phyloP scores from a whole-genome alignment of 495 filamentous ascomycete genomes.

The Talaromyces thailandensis region DNA sequence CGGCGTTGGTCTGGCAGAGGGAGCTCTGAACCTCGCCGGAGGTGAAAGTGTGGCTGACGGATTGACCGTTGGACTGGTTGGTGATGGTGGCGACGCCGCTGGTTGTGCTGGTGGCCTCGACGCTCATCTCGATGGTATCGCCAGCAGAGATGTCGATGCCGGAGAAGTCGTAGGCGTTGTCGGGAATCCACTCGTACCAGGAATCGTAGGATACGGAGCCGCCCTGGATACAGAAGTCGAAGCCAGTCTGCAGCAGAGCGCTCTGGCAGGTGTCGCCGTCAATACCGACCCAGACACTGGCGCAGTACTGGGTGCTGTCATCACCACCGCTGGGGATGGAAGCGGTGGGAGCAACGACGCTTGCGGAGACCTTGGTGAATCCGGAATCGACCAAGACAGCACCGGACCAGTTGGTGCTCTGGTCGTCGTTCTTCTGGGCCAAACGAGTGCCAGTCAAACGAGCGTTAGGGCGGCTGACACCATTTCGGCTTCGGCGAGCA shows the following conservation, averaged over 20 bases:
- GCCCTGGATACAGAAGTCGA: constrained; percentile 44
- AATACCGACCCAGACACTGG: constrained; percentile 56
- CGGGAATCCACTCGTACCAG: constrained; percentile 62
- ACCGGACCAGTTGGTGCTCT: constrained; percentile 45
- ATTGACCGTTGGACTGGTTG: constrained; percentile 46
- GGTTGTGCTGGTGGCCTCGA: constrained; percentile 35
- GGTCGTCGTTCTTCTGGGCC: neutral
- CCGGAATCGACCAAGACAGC: constrained; percentile 39
- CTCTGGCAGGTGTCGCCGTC: constrained; percentile 50
- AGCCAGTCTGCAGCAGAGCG: constrained; percentile 53
- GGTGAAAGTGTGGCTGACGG: constrained; percentile 41
- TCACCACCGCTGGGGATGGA: constrained; percentile 29
- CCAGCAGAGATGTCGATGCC: constrained; percentile 42
- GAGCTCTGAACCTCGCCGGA: constrained; percentile 16
- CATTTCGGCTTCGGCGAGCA: constrained; percentile 5
- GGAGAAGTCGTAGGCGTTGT: constrained; percentile 46
- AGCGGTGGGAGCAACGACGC: constrained; percentile 48
- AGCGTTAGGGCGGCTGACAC: constrained; percentile 1
- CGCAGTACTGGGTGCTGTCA: constrained; percentile 19
- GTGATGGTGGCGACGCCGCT: constrained; percentile 45
- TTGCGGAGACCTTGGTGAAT: constrained; percentile 46
- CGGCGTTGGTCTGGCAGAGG: constrained; percentile 42
- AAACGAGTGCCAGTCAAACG: neutral
- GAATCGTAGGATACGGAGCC: constrained; percentile 34
- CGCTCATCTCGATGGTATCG: constrained; percentile 45